A percentile compares a stretch with the other conserved stretches of the same genome.
Evolutionary conservation across 2,329 filamentous ascomycete species (phyloP).

Genomic region (Ophiobolus disseminans): DNA sequence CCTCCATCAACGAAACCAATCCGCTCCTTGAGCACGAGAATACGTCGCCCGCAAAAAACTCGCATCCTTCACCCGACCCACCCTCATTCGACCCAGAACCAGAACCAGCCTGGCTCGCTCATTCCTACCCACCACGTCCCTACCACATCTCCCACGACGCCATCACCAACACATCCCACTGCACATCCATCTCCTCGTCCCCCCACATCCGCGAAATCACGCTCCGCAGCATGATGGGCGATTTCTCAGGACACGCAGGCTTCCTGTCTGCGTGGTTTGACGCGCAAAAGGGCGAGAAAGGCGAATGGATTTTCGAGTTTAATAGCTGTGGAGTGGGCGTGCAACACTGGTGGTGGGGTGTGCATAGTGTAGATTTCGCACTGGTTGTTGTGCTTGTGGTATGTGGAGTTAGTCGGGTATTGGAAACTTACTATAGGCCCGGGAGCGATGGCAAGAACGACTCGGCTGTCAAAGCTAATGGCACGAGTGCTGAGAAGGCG

Average conservation of each 20-base stretch:
- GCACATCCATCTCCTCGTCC: conserved; percentile 19
- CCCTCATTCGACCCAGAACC: conserved; percentile 2
- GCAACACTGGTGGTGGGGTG: conserved; percentile 93
- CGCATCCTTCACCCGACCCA: too few relatives aligned
- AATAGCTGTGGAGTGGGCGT: conserved; percentile 78
- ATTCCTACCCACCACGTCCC: conserved; percentile 23
- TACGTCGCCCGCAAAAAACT: too few relatives aligned
- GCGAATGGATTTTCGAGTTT: conserved; percentile 84
- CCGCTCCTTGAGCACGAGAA: conserved; percentile 1
- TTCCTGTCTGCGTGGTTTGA: conserved; percentile 92
- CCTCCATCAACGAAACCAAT: conserved; percentile 9
- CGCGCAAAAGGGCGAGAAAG: conserved; percentile 69
- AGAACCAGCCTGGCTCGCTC: conserved; percentile 29
- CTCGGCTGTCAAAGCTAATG: too few relatives aligned
- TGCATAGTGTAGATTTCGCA: conserved; percentile 61
- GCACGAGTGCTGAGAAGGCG: too few relatives aligned
- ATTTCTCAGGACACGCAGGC: conserved; percentile 89
- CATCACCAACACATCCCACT: conserved; percentile 8
- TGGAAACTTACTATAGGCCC: neutral
- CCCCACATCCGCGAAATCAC: conserved; percentile 85
- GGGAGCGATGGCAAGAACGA: neutral
- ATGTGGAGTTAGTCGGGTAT: neutral
- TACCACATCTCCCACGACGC: conserved; percentile 46
- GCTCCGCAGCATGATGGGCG: conserved; percentile 97
- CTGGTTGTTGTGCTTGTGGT: neutral